These are phyloP conservation scores for Bruguiera gymnorhiza DNA, from an alignment of 345 rosid genomes.

Conservation along the genomic window DNA sequence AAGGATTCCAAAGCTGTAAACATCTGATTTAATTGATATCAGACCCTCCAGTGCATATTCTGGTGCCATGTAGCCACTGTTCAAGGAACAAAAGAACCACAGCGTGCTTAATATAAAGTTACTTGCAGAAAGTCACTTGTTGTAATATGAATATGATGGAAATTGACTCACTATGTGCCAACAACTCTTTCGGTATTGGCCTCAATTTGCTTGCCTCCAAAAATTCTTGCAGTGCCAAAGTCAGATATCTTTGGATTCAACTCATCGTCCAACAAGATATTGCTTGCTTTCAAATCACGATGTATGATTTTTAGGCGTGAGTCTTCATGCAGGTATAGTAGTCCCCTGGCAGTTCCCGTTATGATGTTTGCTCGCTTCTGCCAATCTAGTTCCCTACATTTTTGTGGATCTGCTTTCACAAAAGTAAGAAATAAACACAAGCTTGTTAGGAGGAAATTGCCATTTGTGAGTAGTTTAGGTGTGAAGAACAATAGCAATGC, in stretches of 20 bases:
- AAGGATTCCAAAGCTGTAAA: slow-evolving; percentile 45
- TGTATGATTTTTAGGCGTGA: slow-evolving; percentile 52
- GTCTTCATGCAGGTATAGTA: slow-evolving; percentile 51
- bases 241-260: slow-evolving; percentile 57
- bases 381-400: slow-evolving; percentile 37
- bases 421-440: not conserved
- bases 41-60: slow-evolving; percentile 46
- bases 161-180: slow-evolving; percentile 45
- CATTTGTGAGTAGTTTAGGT: no score
- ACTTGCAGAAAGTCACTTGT: not conserved
- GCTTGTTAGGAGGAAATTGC: no score
- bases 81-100: not conserved
- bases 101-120: slow-evolving; percentile 9
- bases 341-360: slow-evolving; percentile 43
- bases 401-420: slow-evolving; percentile 30
- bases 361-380: slow-evolving; percentile 37
- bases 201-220: slow-evolving; percentile 44
- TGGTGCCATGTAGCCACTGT: slow-evolving; percentile 60
- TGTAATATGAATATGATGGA: not conserved
- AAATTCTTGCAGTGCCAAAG: slow-evolving; percentile 55
- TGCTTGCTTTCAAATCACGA: slow-evolving; percentile 48
- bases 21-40: slow-evolving; percentile 49
- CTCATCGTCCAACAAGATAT: slow-evolving; percentile 45
- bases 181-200: slow-evolving; percentile 51
- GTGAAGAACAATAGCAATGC: no score